Base-by-base conservation (phyloP, 164 flowering plant genomes). In the grape (Vitis vinifera) region DNA sequence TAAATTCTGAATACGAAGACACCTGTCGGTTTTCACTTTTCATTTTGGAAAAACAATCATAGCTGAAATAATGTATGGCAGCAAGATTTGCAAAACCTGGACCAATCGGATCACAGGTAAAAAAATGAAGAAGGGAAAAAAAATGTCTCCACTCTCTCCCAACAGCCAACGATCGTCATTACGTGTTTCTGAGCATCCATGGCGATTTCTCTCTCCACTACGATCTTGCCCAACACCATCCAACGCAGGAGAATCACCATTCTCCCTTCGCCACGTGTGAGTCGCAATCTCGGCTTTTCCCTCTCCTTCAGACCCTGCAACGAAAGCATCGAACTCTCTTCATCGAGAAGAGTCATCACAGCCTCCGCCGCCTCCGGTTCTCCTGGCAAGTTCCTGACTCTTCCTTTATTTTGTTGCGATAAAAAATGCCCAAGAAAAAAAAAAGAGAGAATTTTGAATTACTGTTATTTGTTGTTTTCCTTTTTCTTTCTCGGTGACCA, bases 311-410 rank as follows among this genome's bases (percentile, higher is more conserved):
- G 49, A 1, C 58, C 19, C 57, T 3, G 51, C 53, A 13, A 27
- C 29, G 37, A 56, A 68, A 51, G 50, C 56, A 69, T 53, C 29
- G 31, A 48, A 67, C 30, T 74, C 65, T 69, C 66, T 14, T 63
- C 59, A 7, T 63, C 66, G 59, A 59, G 23, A 51, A 58, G 55
- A 61, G 30, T 56, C 55, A 37, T 71, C 63, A 37, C 51, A 1
- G 65, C 63, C 68, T 82, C 77, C 5, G 85, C 87, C 2, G 58
- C 74, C 30, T 78, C 89, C n/a, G 75, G 75, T 31, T 80, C 81
- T 61, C n/a, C 83, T 9, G 89, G 85, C 53, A 73, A 82, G 76
- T 76, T 12, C 58, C 16, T 14, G 9, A 12, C 3, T n/a, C 48
- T 16, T 55, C 51, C 9, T 53, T 31, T 66, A 17, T n/a, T 62